phyloP scores from a whole-genome alignment of 331 rosid species.

The Pyrus hybrid region DNA sequence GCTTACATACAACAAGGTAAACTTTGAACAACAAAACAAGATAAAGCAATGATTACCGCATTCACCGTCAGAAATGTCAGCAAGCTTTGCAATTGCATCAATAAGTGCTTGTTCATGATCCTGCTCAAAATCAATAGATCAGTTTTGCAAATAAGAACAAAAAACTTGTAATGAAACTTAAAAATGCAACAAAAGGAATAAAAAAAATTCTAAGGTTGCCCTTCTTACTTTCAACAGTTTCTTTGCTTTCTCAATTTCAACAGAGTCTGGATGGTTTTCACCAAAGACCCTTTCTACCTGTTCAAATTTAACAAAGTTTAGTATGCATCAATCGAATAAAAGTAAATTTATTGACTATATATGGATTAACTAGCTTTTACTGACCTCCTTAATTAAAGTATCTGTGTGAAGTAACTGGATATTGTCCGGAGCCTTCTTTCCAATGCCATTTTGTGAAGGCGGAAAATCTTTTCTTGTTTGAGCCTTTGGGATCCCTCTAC shows the following conservation, averaged over 20 bases:
- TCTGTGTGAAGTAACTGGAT: constrained; percentile 78
- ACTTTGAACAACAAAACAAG: background rate
- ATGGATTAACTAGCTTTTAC: constrained; percentile 2
- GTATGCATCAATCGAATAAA: background rate
- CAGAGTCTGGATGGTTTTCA: constrained; percentile 69
- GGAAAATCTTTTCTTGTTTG: constrained; percentile 64
- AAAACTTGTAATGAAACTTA: background rate
- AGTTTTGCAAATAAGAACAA: background rate
- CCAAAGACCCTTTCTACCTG: constrained; percentile 92
- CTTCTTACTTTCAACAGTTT: constrained; percentile 67
- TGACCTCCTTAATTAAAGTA: constrained; percentile 73
- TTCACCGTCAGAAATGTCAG: constrained; percentile 74
- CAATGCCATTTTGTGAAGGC: constrained; percentile 70
- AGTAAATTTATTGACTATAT: constrained; percentile 6
- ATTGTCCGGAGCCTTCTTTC: constrained; percentile 65
- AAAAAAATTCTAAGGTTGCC: background rate
- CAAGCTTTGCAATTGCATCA: constrained; percentile 70
- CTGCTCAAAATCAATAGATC: constrained; percentile 29
- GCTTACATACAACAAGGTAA: background rate
- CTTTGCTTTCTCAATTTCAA: constrained; percentile 13
- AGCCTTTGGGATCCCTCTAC: constrained; percentile 64
- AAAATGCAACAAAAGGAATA: background rate
- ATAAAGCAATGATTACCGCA: constrained; percentile 45
- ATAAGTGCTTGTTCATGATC: constrained; percentile 88
- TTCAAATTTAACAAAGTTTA: constrained; percentile 6